Base-by-base conservation (phyloP, 2,329 filamentous ascomycete species). In the Fusarium sp. region DNA sequence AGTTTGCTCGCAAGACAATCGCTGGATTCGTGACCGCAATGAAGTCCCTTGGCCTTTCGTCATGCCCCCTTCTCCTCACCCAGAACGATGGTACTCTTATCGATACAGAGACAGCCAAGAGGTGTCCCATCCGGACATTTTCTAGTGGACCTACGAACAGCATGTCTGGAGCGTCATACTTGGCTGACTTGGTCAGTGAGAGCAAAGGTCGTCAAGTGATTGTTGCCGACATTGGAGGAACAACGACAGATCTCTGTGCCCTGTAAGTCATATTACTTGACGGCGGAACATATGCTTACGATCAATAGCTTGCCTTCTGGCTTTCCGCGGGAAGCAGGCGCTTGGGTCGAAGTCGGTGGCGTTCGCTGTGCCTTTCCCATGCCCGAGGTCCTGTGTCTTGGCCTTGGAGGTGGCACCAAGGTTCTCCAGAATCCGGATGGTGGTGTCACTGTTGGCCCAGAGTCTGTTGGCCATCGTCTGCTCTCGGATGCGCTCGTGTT, bases 201-300 rank as follows among this genome's bases (percentile, higher is more conserved):
- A 59, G 65, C 12, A 47, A 64, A 27, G 47, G 52, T 9, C 43
- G 62, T 22, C 27, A 57, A 2, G 79, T 85, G 68, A 88, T 92
- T 81, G 90, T 92, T 0, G 87, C 91, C 3, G 90, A 92, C 75
- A 88, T 92, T 59, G 90, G 90, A 2, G 90, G 90, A 3, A 93
- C 91, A 0, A 92, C 90, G 0, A 88, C 90, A 0, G 90, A 92
- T 56, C 27, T 56, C 11, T 56, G 52, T 5, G 52, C 52, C 11
- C 52, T 56, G 52, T 56, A 30, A 56, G 45, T 27, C n/a, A 38
- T 38, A n/a, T 38, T 38, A 4, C 37, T 38, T 38, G 8, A 38
- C 4, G 37, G 17, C 15, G 37, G 37, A 10, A 38, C 15, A 10
- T 4, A 9, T 32, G 11, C 17, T 40, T 40, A 47, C 20, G 3